Evolutionary conservation across 2,329 filamentous ascomycete genomes (phyloP), one percentile per base, ranked within the genome.

Genomic region (Byssochlamys sp.): DNA sequence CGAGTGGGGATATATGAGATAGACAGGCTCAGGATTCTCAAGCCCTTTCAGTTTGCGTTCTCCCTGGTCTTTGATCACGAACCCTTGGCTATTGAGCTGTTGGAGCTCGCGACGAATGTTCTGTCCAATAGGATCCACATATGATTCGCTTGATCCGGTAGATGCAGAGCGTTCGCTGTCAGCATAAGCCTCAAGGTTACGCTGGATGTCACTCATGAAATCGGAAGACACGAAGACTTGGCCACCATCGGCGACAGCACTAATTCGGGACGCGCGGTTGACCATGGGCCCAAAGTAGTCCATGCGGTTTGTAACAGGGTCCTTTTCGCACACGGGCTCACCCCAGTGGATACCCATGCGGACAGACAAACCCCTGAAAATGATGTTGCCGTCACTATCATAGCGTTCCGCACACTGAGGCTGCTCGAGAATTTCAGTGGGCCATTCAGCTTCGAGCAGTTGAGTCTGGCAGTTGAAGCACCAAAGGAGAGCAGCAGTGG

Each of bases 281-380:
- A 99, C 94, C 91, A 99, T 99, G 12, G 94, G 94, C 0, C 94
- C 94, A 70, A 97, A 99, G 76, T 99, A 99, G 68, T 99, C 94
- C 94, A 99, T 99, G 61, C 94, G 90, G 58, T 91, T 88, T 1
- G 94, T 99, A 54, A 99, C 91, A 0, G 94, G 94, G 73, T 99
- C 94, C 53, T 88, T 88, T 73, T 99, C 94, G 70, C 91, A 95
- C 66, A 99, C 91, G 4, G 92, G 94, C 59, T 89, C 86, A 63
- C 94, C 94, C 83, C 88, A 99, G 72, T 99, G 94, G 60, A 95
- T 90, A 66, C 94, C 94, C 94, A 99, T 99, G 59, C 94, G 85
- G 49, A 99, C 94, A 10, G 91, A 96, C 55, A 99, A 77, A 60
- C 94, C 94, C 61, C 89, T 89, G 79, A 96, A 97, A 63, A 99